Evolutionary conservation across 805 yeast species (phyloP).

Genomic region (Wickerhamomyces bovis): DNA sequence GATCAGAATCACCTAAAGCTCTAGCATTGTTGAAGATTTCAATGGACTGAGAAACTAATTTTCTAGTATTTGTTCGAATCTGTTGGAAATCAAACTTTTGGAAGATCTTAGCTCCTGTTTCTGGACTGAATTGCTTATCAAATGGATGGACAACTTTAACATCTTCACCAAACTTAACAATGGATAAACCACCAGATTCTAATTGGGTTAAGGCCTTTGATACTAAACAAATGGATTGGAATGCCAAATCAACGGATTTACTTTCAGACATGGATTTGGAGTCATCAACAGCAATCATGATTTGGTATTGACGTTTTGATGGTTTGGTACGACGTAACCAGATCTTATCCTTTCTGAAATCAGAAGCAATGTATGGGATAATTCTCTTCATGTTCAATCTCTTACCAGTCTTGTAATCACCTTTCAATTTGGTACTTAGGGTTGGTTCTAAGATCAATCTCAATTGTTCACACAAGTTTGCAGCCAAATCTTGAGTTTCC

Average conservation of each 20-base stretch:
- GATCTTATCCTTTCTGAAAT: conserved; percentile 93
- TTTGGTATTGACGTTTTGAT: conserved; percentile 93
- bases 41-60: conserved; percentile 66
- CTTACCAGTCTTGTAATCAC: conserved; percentile 97
- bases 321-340: conserved; percentile 98
- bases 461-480: conserved; percentile 86
- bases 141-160: conserved; percentile 86
- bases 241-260: conserved; percentile 82
- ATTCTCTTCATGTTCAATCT: conserved; percentile 95
- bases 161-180: conserved; percentile 84
- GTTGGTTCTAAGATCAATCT: conserved; percentile 94
- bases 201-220: conserved; percentile 89
- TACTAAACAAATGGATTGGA: conserved; percentile 89
- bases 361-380: conserved; percentile 96
- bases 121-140: conserved; percentile 75
- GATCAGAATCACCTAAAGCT: conserved; percentile 45
- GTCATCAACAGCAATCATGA: conserved; percentile 95
- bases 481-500: conserved; percentile 82
- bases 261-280: conserved; percentile 97
- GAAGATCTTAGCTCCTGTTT: conserved; percentile 78
- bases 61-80: conserved; percentile 75
- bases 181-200: conserved; percentile 89
- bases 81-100: conserved; percentile 90
- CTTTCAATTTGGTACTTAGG: conserved; percentile 86
- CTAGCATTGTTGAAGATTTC: conserved; percentile 59